Evolutionary conservation across 1,139 yeast genomes (phyloP).

Genomic region (Yamadazyma songkhlaensis): DNA sequence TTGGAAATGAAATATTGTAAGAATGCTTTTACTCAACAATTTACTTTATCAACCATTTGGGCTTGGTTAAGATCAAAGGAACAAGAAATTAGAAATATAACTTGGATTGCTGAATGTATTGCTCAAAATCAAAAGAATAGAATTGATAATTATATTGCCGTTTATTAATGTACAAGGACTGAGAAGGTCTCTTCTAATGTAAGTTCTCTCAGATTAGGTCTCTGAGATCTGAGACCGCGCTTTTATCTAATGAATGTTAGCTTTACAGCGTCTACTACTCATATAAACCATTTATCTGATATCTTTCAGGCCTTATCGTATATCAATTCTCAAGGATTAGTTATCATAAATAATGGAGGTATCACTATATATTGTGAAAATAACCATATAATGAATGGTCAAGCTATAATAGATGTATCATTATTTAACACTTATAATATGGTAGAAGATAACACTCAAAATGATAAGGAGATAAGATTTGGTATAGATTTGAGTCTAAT

Average conservation of each 20-base stretch:
- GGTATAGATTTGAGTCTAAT: slow-evolving; percentile 39
- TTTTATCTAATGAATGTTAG: slow-evolving; percentile 1
- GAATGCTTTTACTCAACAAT: slow-evolving; percentile 95
- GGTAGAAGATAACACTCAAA: slow-evolving; percentile 7
- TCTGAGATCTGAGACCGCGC: no score
- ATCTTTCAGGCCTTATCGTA: slow-evolving; percentile 33
- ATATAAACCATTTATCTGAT: slow-evolving; percentile 39
- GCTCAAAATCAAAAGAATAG: slow-evolving; percentile 84
- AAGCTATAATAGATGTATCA: slow-evolving; percentile 35
- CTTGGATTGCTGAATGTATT: slow-evolving; percentile 98
- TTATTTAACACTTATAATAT: slow-evolving; percentile 31
- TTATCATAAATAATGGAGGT: slow-evolving; percentile 33
- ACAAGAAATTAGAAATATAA: slow-evolving; percentile 93
- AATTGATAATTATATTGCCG: slow-evolving; percentile 74
- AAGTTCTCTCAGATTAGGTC: no score
- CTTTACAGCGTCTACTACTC: slow-evolving; percentile 35
- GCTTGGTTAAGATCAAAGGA: slow-evolving; percentile 96
- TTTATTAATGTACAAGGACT: slow-evolving; percentile 30
- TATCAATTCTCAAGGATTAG: slow-evolving; percentile 33
- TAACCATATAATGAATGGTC: slow-evolving; percentile 38
- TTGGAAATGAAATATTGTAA: slow-evolving; percentile 90
- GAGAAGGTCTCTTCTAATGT: no score
- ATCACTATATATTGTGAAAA: slow-evolving; percentile 34
- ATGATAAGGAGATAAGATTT: slow-evolving; percentile 24
- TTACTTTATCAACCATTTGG: slow-evolving; percentile 87